These are phyloP conservation scores for Chondrus crispus DNA, from an alignment of 23 red algal genomes.

Conservation along the genomic window DNA sequence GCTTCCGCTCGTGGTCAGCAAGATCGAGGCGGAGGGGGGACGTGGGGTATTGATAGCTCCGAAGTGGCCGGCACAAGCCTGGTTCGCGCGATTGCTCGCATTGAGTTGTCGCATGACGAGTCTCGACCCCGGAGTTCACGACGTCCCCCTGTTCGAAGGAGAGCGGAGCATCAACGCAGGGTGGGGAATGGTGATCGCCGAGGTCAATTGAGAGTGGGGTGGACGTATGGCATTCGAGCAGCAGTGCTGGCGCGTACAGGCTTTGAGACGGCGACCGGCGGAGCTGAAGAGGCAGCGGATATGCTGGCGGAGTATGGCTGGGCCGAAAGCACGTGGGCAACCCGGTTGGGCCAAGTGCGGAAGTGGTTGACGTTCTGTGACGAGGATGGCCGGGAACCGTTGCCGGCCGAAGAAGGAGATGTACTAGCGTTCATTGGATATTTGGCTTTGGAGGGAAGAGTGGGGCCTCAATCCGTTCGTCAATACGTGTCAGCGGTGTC, in stretches of 20 bases:
- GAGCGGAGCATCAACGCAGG: not conserved
- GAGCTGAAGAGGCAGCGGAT: not conserved
- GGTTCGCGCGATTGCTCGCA: not conserved
- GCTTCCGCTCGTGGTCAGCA: not conserved
- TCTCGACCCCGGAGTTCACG: not conserved
- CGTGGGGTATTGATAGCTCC: not conserved
- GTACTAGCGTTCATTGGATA: not conserved
- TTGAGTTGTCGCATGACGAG: not conserved
- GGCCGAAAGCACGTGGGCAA: not conserved
- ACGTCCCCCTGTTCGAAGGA: not conserved
- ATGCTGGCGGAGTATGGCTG: not conserved
- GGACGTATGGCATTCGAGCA: not conserved
- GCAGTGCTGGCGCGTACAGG: not conserved
- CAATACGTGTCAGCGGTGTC: conserved; percentile 1
- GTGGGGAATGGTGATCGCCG: not conserved
- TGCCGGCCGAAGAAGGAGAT: not conserved
- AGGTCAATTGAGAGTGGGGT: not conserved
- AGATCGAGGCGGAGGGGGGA: not conserved
- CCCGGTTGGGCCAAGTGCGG: not conserved
- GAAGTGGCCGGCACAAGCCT: not conserved
- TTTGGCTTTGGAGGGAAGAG: not conserved
- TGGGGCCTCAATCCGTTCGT: not conserved
- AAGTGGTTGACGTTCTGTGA: not conserved
- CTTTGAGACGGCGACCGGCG: not conserved
- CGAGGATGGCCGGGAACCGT: not conserved